Base-by-base conservation (phyloP, 208 protist genomes). In the Angomonas desouzai region DNA sequence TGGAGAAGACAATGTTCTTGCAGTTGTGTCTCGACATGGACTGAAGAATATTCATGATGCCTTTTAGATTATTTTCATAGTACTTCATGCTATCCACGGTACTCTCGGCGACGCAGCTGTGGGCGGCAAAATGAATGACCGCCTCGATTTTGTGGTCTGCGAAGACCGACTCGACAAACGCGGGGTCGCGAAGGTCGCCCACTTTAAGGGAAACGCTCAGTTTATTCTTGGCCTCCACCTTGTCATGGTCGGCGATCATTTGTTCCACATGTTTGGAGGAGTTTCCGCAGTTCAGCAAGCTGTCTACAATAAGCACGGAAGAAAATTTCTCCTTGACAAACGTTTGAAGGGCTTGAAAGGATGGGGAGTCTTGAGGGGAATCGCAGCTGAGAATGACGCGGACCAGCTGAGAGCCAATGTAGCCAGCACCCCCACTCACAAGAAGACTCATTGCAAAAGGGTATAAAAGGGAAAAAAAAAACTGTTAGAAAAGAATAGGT, bases 331-430 rank as follows among this genome's bases (percentile, higher is more conserved):
- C 20, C 20, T 51, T 51, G 4, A 51, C 45, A 51, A 51, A 51
- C 45, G 10, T 23, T 51, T 51, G 10, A 22, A 51, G 45, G 20
- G 6, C 20, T 13, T 51, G 4, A 4, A 51, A 23, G 9, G 45
- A 51, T 23, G 10, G 18, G 6, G 45, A 23, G 20, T 51, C 45
- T 27, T 3, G 6, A 23, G n/a, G 6, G 45, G 18, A 3, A 23
- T 51, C 45, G 45, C 45, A 51, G 13, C 90, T 78, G 10, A 98
- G 70, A 10, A 99, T 65, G 69, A 97, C 86, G 4, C 98, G 70
- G 10, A 96, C 84, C 34, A 97, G 97, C 69, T 99, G 98, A n/a
- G 79, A 92, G 1, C 98, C 98, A 68, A 99, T 99, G 77, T 98
- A 99, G 20, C 51, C 23, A 11, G 51, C 51, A 34, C 23, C 23